phyloP scores from a whole-genome alignment of 306 rosid species.

The Trichosanthes cucumerina region DNA sequence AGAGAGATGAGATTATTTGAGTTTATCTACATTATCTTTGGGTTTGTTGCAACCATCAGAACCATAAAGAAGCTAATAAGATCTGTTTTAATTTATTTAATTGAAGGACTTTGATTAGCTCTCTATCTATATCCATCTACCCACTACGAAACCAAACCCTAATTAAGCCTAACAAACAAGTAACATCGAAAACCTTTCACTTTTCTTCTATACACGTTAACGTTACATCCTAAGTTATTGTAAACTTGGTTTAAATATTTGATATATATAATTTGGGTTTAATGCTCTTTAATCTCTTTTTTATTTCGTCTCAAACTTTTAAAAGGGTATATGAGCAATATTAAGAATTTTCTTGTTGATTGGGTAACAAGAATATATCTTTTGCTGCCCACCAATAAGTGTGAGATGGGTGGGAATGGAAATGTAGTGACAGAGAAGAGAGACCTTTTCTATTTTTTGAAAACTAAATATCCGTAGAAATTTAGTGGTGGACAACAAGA shows the following conservation, averaged over 20 bases:
- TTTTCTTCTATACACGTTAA: background rate
- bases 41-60: background rate
- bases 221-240: background rate
- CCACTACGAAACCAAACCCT: constrained; percentile 10
- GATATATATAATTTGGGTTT: background rate
- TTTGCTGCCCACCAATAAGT: no score
- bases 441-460: no score
- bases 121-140: background rate
- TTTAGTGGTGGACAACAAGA: no score
- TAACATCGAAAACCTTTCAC: background rate
- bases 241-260: background rate
- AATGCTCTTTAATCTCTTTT: no score
- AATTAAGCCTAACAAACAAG: constrained; percentile 4
- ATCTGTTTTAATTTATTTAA: background rate
- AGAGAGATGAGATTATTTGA: background rate
- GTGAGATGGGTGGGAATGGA: no score
- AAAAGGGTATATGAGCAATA: no score
- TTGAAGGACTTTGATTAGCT: background rate
- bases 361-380: no score
- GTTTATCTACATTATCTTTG: background rate
- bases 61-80: background rate
- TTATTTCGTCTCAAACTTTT: no score
- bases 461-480: no score
- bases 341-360: no score
- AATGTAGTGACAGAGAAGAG: no score